Conservation (phyloP, 2,329 filamentous ascomycete species). For the Sarocladium brachiariae region DNA sequence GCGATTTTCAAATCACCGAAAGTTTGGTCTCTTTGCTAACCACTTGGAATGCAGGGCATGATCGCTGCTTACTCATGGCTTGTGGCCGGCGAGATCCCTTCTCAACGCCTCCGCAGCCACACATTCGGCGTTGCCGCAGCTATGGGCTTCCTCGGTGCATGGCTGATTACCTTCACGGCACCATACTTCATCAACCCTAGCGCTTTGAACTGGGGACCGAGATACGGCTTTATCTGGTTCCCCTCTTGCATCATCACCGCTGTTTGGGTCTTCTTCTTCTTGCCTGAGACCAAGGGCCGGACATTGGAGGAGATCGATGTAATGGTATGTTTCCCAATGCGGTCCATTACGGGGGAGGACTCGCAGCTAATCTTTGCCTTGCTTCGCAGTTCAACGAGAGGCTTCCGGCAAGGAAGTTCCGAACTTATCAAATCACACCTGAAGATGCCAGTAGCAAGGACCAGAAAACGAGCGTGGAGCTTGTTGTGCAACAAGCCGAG, state of each 20-base stretch:
- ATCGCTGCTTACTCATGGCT: constrained; percentile 7
- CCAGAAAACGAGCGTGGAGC: neutral
- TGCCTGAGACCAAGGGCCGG: constrained; percentile 49
- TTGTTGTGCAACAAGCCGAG: constrained; percentile 7
- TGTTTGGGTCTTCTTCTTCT: constrained; percentile 42
- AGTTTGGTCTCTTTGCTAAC: neutral
- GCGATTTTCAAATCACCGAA: neutral
- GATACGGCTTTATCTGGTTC: constrained; percentile 25
- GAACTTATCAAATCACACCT: neutral
- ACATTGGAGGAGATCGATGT: constrained; percentile 46
- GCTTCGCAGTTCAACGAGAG: constrained; percentile 2
- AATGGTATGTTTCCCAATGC: constrained; percentile 16
- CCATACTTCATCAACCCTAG: constrained; percentile 27
- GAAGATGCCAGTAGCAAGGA: neutral
- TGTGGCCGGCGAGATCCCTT: constrained; percentile 5
- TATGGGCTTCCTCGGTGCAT: constrained; percentile 4
- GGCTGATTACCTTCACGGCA: constrained; percentile 16
- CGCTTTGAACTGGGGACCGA: constrained; percentile 25
- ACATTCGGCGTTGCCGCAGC: constrained; percentile 5
- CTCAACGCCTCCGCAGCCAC: constrained; percentile 4
- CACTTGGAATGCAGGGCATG: neutral
- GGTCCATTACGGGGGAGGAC: no score
- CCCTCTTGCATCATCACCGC: constrained; percentile 30
- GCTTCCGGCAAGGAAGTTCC: constrained; percentile 2
- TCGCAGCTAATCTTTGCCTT: neutral